Conservation (phyloP, 176 grass and related monocot genomes). For the Oryza brachyantha region DNA sequence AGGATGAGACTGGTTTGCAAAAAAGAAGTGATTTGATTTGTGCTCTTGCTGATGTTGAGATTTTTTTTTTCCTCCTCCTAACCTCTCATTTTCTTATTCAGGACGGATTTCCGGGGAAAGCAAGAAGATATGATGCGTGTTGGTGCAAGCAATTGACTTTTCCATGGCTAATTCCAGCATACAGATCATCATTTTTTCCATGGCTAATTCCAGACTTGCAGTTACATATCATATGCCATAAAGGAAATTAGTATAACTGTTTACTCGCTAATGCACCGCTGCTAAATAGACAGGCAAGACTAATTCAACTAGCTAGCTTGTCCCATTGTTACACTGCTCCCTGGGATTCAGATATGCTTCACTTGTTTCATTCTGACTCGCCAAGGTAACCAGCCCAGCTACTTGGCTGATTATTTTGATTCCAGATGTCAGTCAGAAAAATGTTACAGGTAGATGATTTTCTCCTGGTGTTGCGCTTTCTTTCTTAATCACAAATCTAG, state of each 20-base stretch:
- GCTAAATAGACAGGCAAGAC: background rate
- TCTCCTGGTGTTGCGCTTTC: no score
- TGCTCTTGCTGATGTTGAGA: background rate
- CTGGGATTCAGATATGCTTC: slow-evolving; percentile 4
- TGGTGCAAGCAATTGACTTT: slow-evolving; percentile 25
- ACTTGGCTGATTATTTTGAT: background rate
- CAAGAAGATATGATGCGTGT: background rate
- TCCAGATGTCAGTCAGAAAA: background rate
- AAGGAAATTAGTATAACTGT: background rate
- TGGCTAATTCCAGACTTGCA: background rate
- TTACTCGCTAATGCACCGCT: background rate
- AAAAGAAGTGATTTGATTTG: background rate
- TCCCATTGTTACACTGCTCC: slow-evolving; percentile 19
- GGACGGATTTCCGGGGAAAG: background rate
- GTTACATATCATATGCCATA: background rate
- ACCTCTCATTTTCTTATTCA: background rate
- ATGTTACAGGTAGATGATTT: background rate
- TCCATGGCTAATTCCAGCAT: background rate
- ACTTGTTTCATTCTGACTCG: background rate
- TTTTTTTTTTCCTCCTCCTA: background rate
- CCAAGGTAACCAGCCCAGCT: background rate
- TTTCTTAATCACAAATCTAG: no score
- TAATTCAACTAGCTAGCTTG: background rate
- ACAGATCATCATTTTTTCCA: background rate
- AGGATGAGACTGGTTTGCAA: background rate